Percentiles rank a stretch among this genome's conserved stretches.
These are phyloP conservation scores for Sarcomyxa edulis DNA, from an alignment of 768 basidiomycete genomes.

Conservation along the genomic window DNA sequence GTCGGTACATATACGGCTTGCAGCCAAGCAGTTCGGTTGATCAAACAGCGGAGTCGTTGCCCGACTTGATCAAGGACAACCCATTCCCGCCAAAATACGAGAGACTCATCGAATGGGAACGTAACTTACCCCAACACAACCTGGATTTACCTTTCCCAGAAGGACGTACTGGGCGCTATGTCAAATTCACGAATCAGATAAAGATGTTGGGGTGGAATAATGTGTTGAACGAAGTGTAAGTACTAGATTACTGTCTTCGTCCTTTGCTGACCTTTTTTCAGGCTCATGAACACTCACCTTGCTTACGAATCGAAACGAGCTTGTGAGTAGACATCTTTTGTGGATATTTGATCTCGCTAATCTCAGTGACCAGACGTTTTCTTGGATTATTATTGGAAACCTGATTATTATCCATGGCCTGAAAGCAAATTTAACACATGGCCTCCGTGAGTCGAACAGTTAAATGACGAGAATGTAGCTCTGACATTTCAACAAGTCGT, in stretches of 20 bases:
- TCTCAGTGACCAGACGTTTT: too few species aligned
- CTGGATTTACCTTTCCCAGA: conserved; percentile 42
- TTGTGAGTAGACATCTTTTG: too few species aligned
- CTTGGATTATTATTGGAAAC: conserved; percentile 37
- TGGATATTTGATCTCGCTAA: too few species aligned
- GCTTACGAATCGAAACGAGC: conserved; percentile 45
- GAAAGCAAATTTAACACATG: neutral
- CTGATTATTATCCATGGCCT: conserved; percentile 37
- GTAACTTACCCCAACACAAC: conserved; percentile 43
- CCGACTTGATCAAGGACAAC: too few species aligned
- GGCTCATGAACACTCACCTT: conserved; percentile 46
- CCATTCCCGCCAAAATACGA: conserved; percentile 34
- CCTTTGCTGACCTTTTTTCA: conserved; percentile 13
- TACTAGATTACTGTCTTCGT: conserved; percentile 3
- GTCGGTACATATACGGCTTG: too few species aligned
- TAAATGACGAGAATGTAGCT: too few species aligned
- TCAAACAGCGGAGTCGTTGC: too few species aligned
- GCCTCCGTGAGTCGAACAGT: too few species aligned
- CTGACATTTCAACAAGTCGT: conserved; percentile 15
- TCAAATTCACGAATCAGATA: conserved; percentile 39
- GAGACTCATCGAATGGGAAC: conserved; percentile 32
- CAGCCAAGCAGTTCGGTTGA: too few species aligned
- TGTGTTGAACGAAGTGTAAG: conserved; percentile 43
- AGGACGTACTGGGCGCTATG: conserved; percentile 40
- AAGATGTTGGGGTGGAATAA: conserved; percentile 46